Base-by-base conservation (phyloP, 164 flowering plant genomes). In the Aristolochia fimbriata region DNA sequence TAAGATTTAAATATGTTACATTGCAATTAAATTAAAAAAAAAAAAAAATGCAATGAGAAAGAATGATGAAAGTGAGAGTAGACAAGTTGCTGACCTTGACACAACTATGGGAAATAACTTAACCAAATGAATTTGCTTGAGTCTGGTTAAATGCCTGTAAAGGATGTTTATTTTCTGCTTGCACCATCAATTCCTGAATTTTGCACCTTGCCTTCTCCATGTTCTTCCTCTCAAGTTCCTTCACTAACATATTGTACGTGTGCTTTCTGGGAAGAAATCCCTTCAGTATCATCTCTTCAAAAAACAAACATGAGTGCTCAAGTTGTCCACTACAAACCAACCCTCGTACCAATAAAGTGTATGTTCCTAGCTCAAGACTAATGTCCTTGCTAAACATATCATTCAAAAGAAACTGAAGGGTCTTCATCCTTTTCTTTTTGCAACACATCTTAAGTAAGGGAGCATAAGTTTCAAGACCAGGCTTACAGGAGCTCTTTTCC, bases 401-500 rank as follows among this genome's bases (percentile, higher is more conserved):
- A 53, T 55, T 55, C 60, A 83, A 61, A 54, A 87, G 62, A 71
- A 77, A 75, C 11, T 47, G 58, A 43, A 87, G 83, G 57, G 81
- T 69, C 73, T 75, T 81, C 81, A 83, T 77, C 70, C 78, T 63
- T 57, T 80, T 81, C 73, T 65, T 83, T 54, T 67, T 70, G 66
- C 86, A 77, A 56, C 78, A 81, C 77, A 83, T 70, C 72, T 83
- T 81, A 69, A 87, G 53, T 51, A 84, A 67, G 49, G 85, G 85
- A 1, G 71, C 65, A 66, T 84, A 84, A 15, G 83, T 84, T 68
- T 70, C 46, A 27, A 80, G 45, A 64, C 79, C 73, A 51, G 87
- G 87, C 61, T 76, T 75, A 71, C 86, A 79, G 19, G 67, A 68
- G 30, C 57, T 71, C 59, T 76, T 74, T 62, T 74, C 83, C 88